Percentiles rank a stretch among this genome's conserved stretches.
phyloP scores from a whole-genome alignment of 306 rosid species.

The Delonix regia region DNA sequence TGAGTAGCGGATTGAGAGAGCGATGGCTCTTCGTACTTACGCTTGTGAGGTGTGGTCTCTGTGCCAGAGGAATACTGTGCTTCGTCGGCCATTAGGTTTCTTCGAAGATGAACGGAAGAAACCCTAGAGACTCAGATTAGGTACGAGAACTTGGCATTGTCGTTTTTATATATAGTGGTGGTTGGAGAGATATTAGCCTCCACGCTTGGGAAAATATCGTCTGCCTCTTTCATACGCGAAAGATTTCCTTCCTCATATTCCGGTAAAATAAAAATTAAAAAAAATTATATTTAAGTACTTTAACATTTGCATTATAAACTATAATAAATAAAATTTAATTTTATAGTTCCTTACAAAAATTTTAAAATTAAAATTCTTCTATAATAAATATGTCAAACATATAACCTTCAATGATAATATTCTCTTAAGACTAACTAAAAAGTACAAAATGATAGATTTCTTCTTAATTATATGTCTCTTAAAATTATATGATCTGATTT shows the following conservation, averaged over 20 bases:
- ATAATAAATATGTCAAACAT: too few relatives aligned
- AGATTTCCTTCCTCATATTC: neutral
- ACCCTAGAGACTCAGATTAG: conserved; percentile 49
- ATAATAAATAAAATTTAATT: too few relatives aligned
- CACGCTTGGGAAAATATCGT: neutral
- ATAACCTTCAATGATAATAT: too few relatives aligned
- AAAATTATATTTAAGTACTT: too few relatives aligned
- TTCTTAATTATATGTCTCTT: neutral
- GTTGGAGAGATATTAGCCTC: neutral
- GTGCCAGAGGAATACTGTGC: conserved; percentile 63
- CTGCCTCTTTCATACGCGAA: neutral
- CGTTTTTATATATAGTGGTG: conserved; percentile 9
- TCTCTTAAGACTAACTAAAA: too few relatives aligned
- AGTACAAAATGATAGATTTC: neutral
- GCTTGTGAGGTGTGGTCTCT: conserved; percentile 60
- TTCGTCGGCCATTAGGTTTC: conserved; percentile 70
- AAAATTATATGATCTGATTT: neutral
- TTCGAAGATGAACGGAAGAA: conserved; percentile 22
- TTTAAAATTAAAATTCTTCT: too few relatives aligned
- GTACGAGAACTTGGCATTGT: neutral
- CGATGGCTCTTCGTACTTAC: conserved; percentile 76
- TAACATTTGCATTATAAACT: too few relatives aligned
- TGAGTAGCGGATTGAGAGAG: conserved; percentile 41
- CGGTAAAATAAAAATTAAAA: neutral
- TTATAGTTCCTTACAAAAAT: too few relatives aligned